Base-by-base conservation (phyloP, 2,329 filamentous ascomycete genomes). In the Phoma sp. region DNA sequence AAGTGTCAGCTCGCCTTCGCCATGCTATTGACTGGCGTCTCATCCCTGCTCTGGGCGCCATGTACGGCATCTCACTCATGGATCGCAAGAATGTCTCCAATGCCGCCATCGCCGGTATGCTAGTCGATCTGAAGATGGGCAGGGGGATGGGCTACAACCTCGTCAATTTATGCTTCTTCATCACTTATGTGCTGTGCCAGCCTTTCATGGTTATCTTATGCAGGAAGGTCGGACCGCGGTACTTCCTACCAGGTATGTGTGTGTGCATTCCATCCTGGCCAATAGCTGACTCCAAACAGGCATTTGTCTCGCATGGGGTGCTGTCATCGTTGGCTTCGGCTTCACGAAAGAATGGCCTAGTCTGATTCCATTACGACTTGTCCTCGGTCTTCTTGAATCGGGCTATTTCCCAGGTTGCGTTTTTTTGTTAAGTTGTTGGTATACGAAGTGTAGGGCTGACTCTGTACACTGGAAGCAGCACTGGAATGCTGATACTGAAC, bases 41-140 rank as follows among this genome's bases (percentile, higher is more conserved):
- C 10, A 60, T 69, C 32, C 65, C 67, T 4, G 61, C 62, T 4
- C 47, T 69, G 5, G 65, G 63, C 2, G 59, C 58, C 5, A 68
- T 68, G 65, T 67, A 65, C 37, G 65, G 62, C 27, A 66, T 67
- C 39, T 64, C 60, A 4, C 58, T 69, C 36, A 65, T 68, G 61
- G 65, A 69, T 35, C 59, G 67, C n/a, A 68, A 64, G 25, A 68
- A 68, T 22, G 59, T 69, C 6, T 64, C 63, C 17, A 68, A 67
- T 32, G 67, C 67, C 12, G 65, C 64, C 22, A 63, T 69, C 17
- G 64, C 66, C n/a, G 66, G 66, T 12, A 68, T 69, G 64, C 47
- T 62, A 15, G 51, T 33, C 1, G 65, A 69, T 27, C 51, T 69
- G 7, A 51, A 53, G 17, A 63, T 69, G 62, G 27, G 40, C 6